A percentile compares a stretch with the other conserved stretches of the same genome.
Conservation (phyloP, 352 stramenopile species). For the Phytophthora europaea region DNA sequence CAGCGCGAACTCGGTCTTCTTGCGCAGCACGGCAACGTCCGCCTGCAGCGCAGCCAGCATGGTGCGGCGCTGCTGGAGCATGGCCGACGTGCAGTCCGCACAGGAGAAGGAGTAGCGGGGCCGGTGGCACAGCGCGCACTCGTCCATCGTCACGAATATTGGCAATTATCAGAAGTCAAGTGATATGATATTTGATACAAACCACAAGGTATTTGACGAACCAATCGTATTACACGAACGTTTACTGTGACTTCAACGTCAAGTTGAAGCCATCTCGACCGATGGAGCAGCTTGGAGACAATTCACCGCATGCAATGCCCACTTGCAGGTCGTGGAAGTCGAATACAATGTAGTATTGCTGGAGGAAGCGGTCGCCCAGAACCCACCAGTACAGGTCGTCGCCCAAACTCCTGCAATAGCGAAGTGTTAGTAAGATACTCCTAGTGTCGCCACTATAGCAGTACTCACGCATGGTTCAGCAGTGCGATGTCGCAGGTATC, state of each 20-base stretch:
- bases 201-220: neutral
- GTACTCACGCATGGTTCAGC: conserved; percentile 48
- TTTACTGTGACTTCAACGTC: neutral
- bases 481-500: conserved; percentile 56
- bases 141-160: conserved; percentile 34
- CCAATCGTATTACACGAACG: conserved; percentile 1
- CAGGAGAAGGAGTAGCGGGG: conserved; percentile 66
- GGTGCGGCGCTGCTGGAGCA: conserved; percentile 81
- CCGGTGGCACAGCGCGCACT: conserved; percentile 72
- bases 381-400: conserved; percentile 69
- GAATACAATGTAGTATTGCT: conserved; percentile 76
- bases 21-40: conserved; percentile 81
- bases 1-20: conserved; percentile 79
- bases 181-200: conserved; percentile 1
- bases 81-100: conserved; percentile 67
- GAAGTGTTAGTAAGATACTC: neutral
- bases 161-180: conserved; percentile 12
- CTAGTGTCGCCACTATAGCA: neutral
- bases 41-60: conserved; percentile 81
- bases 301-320: conserved; percentile 54
- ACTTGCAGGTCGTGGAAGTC: conserved; percentile 55
- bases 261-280: conserved; percentile 18
- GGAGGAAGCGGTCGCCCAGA: conserved; percentile 66
- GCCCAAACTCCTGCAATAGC: conserved; percentile 37
- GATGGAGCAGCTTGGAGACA: conserved; percentile 24